Base-by-base conservation (phyloP, 192 early-diverging fungal species). In the Linnemannia elongata region DNA sequence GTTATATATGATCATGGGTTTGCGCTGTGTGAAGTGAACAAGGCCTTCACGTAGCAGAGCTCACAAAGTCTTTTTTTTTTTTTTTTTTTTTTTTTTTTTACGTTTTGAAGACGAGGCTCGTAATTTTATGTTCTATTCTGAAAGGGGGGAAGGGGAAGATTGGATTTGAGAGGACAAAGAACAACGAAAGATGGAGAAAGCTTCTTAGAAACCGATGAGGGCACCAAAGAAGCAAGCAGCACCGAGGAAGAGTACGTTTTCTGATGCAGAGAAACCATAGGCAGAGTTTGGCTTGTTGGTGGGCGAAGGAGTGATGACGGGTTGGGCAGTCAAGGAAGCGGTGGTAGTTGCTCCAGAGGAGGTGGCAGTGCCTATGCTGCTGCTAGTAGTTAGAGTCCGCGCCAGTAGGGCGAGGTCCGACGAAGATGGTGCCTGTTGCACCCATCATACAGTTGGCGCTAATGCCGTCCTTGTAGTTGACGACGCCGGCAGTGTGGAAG, bases 381-480 rank as follows among this genome's bases (percentile, higher is more conserved):
- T 6, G 78, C 47, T 5, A 30, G n/a, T 66, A 13, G 52, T 35
- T 49, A 35, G 24, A 44, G 20, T 68, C 47, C 0, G 72, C 68
- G n/a, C 55, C 60, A 52, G 35, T 33, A 33, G 74, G 68, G 38
- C 63, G 49, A 33, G 76, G 45, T 60, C 85, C 79, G 3, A 87
- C 80, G 41, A 71, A 78, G 36, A 87, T 87, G 33, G 76, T 78
- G 6, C 85, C 85, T 1, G 54, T 72, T 13, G 74, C 76, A 17
- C 75, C 79, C 2, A 76, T 81, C 45, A 7, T 8, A 24, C 79
- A 87, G 73, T 81, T 87, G 35, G 80, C 45, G 6, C 79, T 80
- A 75, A 81, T 71, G 13, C 85, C 85, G 47, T 81, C 85, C 79
- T 87, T 87, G 72, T 87, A 87, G 52, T 81, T 81, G 36, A 87